Evolutionary conservation across 768 basidiomycete species (phyloP), one percentile per base, ranked within the genome.

Genomic region (Mycena galericulata): DNA sequence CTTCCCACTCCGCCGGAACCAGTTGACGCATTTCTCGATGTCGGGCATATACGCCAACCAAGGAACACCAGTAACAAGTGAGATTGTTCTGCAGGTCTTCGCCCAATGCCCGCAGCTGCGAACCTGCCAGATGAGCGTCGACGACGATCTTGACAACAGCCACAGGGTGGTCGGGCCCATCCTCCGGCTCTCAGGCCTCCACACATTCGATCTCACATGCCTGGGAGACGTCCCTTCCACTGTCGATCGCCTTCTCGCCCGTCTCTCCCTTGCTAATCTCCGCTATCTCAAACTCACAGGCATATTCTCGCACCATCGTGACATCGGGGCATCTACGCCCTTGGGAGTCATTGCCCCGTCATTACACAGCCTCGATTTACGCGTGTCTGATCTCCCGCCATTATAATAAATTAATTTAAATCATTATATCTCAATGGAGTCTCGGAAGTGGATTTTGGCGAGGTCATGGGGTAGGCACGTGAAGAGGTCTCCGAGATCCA

Each of bases 1-100:
- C 22, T 24, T 62, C 15, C 59, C 66, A 1, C 51, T 67, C 17
- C 53, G 53, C 7, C 61, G 59, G 66, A 29, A 14, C 4, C 45
- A 54, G 29, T 17, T 67, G n/a, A 67, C 24, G 6, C 26, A 26
- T 11, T 32, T 67, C 6, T 54, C 41, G 11, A 36, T 63, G 4
- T 34, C 40, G 4, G 38, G 29, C 9, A 17, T 17, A 5, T 38
- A 38, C 38, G n/a, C n/a, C n/a, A 40, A 17, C 3, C 30, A 12
- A 17, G 14, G 12, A 14, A 36, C 34, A 7, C 14, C 34, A 14
- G 45, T 45, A 0, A 57, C 43, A 5, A 41, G 49, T 29, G 47
- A 53, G 4, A 27, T 12, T 1, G 22, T 47, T 10, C 11, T 60
- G 15, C 24, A 36, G 1, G 15, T 47, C 6, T 38, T 67, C 43